These are phyloP conservation scores for Cetradonia linearis DNA, from an alignment of 495 filamentous ascomycete species.

Conservation along the genomic window DNA sequence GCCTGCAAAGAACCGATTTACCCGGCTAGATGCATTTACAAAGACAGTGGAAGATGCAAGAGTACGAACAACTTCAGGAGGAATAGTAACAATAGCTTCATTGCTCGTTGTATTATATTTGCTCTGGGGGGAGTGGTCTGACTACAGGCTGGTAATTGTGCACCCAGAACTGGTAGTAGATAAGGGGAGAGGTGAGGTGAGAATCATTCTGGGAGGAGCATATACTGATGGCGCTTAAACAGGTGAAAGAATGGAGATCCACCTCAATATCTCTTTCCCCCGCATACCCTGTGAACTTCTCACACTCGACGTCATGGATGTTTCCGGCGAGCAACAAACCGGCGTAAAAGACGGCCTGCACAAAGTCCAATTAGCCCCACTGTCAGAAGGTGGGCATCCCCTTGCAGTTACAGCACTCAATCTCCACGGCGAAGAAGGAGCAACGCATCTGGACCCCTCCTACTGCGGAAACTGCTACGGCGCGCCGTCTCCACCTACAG, in stretches of 20 bases:
- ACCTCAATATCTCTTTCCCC: conserved; percentile 95
- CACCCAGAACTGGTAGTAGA: conserved; percentile 91
- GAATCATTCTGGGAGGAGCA: neutral
- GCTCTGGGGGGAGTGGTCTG: conserved; percentile 89
- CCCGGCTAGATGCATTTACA: conserved; percentile 92
- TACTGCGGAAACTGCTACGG: conserved; percentile 96
- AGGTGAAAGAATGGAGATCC: conserved; percentile 98
- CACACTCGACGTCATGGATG: conserved; percentile 97
- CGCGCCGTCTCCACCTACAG: conserved; percentile 58
- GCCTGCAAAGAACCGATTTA: conserved; percentile 70
- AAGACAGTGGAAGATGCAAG: conserved; percentile 98
- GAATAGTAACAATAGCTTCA: conserved; percentile 85
- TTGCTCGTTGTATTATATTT: conserved; percentile 79
- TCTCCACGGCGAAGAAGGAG: conserved; percentile 59
- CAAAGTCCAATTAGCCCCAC: conserved; percentile 70
- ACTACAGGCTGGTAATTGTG: conserved; percentile 79
- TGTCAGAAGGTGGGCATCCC: conserved; percentile 63
- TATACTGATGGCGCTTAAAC: conserved; percentile 16
- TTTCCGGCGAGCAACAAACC: conserved; percentile 89
- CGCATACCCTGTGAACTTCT: conserved; percentile 88
- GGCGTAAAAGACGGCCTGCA: conserved; percentile 85
- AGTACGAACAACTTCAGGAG: conserved; percentile 92
- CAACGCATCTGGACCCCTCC: conserved; percentile 73
- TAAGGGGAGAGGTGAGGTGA: conserved; percentile 72
- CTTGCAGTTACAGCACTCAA: conserved; percentile 65